Conservation (phyloP, 2,329 filamentous ascomycete species). For the Piedraia hortae region DNA sequence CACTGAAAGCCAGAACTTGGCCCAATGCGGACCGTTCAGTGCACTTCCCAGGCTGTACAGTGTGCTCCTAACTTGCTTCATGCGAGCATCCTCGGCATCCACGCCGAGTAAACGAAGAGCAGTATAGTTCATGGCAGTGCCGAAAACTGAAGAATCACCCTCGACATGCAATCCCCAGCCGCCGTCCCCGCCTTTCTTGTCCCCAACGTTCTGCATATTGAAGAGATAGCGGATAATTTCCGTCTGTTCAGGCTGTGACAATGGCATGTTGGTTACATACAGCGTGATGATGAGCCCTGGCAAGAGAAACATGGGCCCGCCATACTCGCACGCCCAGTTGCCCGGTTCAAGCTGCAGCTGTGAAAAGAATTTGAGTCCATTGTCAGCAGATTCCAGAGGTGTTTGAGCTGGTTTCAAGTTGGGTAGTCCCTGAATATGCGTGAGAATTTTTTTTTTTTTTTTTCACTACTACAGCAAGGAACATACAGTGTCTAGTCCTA, state of each 20-base stretch:
- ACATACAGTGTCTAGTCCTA: constrained; percentile 51
- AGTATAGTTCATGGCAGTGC: constrained; percentile 70
- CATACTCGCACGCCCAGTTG: constrained; percentile 94
- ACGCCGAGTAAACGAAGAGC: constrained; percentile 57
- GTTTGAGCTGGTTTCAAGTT: constrained; percentile 40
- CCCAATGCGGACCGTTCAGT: constrained; percentile 67
- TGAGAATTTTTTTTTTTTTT: constrained; percentile 1
- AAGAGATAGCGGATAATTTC: constrained; percentile 87
- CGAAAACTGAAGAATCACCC: constrained; percentile 73
- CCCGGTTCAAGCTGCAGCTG: constrained; percentile 67
- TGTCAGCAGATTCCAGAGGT: constrained; percentile 50
- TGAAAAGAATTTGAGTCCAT: constrained; percentile 70
- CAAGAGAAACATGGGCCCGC: constrained; percentile 85
- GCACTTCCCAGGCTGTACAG: constrained; percentile 72
- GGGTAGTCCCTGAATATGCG: constrained; percentile 35
- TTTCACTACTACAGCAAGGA: too few species aligned
- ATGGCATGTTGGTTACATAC: constrained; percentile 70
- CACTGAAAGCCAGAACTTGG: constrained; percentile 82
- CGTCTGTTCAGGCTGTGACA: constrained; percentile 49
- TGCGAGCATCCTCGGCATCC: constrained; percentile 52
- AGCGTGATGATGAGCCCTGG: constrained; percentile 63
- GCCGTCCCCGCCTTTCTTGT: constrained; percentile 41
- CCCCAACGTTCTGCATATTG: constrained; percentile 37
- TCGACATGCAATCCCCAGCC: constrained; percentile 95
- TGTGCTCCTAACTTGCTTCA: constrained; percentile 59